These are phyloP conservation scores for Colletotrichum godetiae DNA, from an alignment of 2,329 filamentous ascomycete species.

Conservation along the genomic window DNA sequence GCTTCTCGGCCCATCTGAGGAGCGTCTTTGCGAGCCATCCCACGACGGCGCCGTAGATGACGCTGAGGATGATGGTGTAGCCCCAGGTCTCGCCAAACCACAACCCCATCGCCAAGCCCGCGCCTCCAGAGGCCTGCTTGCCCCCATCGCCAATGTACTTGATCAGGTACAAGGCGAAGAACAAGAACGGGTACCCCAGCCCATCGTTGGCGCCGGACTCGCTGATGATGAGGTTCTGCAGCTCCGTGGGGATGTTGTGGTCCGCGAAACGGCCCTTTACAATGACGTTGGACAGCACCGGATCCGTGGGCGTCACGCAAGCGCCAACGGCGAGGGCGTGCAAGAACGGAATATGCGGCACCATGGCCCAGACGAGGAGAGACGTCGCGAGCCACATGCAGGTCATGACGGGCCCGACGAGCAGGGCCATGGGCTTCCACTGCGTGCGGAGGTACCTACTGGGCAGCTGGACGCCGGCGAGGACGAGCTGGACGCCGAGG, in stretches of 20 bases:
- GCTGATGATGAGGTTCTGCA: conserved; percentile 84
- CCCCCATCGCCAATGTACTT: conserved; percentile 76
- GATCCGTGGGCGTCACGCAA: conserved; percentile 93
- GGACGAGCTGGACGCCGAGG: conserved; percentile 88
- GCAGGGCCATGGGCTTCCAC: conserved; percentile 79
- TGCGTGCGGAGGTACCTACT: conserved; percentile 82
- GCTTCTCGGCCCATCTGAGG: conserved; percentile 85
- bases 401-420: conserved; percentile 87
- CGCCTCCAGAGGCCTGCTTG: conserved; percentile 66
- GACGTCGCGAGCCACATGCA: conserved; percentile 89
- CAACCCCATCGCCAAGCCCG: conserved; percentile 74
- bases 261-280: conserved; percentile 95
- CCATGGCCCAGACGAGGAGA: conserved; percentile 80
- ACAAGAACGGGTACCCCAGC: conserved; percentile 88
- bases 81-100: conserved; percentile 91
- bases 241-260: conserved; percentile 83
- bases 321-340: conserved; percentile 84
- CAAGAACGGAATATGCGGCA: conserved; percentile 78
- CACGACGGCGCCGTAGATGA: conserved; percentile 80
- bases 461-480: conserved; percentile 89
- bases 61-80: conserved; percentile 83
- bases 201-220: conserved; percentile 93
- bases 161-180: conserved; percentile 85
- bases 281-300: conserved; percentile 87
- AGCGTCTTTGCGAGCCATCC: conserved; percentile 86